Evolutionary conservation across 2,329 filamentous ascomycete species (phyloP), one percentile per base, ranked within the genome.

Genomic region (Didymella exigua): DNA sequence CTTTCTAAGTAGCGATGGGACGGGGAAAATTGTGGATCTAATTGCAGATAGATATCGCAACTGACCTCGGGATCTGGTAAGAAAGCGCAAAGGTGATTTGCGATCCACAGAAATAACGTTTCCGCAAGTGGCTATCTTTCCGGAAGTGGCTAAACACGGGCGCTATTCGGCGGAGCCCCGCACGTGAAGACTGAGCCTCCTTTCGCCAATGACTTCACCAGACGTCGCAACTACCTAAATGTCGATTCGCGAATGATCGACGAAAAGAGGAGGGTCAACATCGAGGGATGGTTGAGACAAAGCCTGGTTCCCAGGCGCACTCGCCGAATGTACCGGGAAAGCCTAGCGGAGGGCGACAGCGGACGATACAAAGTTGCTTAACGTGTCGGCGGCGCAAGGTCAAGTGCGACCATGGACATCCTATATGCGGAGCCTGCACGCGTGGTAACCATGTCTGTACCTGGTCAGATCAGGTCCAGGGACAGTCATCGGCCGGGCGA

Each of bases 361-460:
- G 73, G 54, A 62, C 73, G 40, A 76, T 76, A 41, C 70, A 72
- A 16, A 75, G 73, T 18, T 76, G 73, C 52, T 60, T 75, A 37
- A 76, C 74, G 7, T 76, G 74, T 51, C 62, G 74, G 13, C 67
- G 73, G 36, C 63, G 74, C 51, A 76, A 76, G 56, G 74, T 76
- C 38, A 69, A 69, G 49, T 76, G 74, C 55, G 74, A 75, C 37
- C 74, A 75, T 58, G 67, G 62, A 33, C 72, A 76, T 62, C 73
- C 74, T 10, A 54, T 73, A 6, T 76, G 74, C 54, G 72, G 73
- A 23, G 72, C 74, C 33, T 76, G 74, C 58, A 64, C 65, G 13
- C 66, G 73, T 47, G 73, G 73, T 14, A 74, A 65, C 41, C 74
- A 75, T 60, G 62, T 69, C 11, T 76, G 74, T 49, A 71, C 68